Evolutionary conservation across 2,329 filamentous ascomycete genomes (phyloP), one percentile per base, ranked within the genome.

Genomic region (Coniella vitis): DNA sequence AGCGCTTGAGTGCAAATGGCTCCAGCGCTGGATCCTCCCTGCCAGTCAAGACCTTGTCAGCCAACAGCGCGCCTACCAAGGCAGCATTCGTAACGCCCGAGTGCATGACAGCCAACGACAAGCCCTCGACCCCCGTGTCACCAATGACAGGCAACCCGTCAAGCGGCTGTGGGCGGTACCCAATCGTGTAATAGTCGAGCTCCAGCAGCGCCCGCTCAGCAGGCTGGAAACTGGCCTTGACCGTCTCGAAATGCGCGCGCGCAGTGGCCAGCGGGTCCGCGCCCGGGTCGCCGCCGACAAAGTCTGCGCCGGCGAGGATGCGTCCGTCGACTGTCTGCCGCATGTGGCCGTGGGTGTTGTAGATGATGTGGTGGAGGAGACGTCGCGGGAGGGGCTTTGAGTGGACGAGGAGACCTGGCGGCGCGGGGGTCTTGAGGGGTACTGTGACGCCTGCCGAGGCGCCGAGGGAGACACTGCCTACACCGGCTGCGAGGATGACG

Each of bases 91-190:
- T 61, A 3, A 63, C 59, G 12, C 60, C 59, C 1, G 60, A 62
- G 49, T 64, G 61, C 62, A 63, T 64, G 2, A 63, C 60, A 1
- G 61, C 62, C 34, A 64, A 45, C 3, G 56, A 59, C 7, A 65
- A 48, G 1, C 61, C 62, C 2, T 59, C 45, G 21, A 55, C 17
- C 1, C 61, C 61, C 9, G 53, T 61, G 4, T 53, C 21, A 4
- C 61, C 61, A 2, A 63, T 54, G 16, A 63, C 61, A 2, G 61
- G 61, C 22, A 60, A 44, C 1, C 60, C 60, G 41, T 64, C 62
- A 34, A 55, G 22, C 0, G 61, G 61, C 2, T 56, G 54, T 1
- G 62, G 61, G 2, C 62, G 53, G 8, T 54, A 21, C 1, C 62
- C 61, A 12, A 64, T 46, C 1, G 61, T 64, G 48, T 58, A 64